phyloP scores from a whole-genome alignment of 805 yeast genomes.

The Metschnikowia lochheadii region DNA sequence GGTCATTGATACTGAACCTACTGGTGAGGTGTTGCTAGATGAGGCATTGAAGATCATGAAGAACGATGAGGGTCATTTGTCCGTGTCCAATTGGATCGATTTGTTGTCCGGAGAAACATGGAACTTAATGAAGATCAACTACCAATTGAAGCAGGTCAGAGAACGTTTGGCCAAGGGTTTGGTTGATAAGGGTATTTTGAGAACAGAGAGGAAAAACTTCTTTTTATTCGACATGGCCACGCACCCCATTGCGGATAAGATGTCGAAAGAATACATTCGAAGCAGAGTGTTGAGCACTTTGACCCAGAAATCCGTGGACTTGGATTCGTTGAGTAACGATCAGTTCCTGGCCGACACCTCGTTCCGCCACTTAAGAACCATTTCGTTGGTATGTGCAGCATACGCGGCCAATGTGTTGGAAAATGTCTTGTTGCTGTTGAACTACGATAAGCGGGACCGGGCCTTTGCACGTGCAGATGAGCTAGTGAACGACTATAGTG shows the following conservation, averaged over 20 bases:
- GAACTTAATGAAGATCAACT: slow-evolving; percentile 90
- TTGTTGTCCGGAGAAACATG: slow-evolving; percentile 93
- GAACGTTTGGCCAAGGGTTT: slow-evolving; percentile 94
- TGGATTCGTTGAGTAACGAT: slow-evolving; percentile 37
- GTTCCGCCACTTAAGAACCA: slow-evolving; percentile 68
- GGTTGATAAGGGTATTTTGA: slow-evolving; percentile 92
- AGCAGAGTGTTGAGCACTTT: slow-evolving; percentile 67
- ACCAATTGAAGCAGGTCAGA: slow-evolving; percentile 95
- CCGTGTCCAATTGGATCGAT: slow-evolving; percentile 91
- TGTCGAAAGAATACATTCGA: slow-evolving; percentile 77
- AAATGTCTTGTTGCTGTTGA: slow-evolving; percentile 70
- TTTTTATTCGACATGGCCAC: slow-evolving; percentile 97
- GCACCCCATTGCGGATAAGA: slow-evolving; percentile 87
- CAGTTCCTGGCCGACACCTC: slow-evolving; percentile 68
- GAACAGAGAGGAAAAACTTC: slow-evolving; percentile 94
- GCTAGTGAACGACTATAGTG: slow-evolving; percentile 72
- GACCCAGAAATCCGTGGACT: slow-evolving; percentile 63
- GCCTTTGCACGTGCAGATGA: slow-evolving; percentile 96
- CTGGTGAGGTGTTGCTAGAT: slow-evolving; percentile 93
- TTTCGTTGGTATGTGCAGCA: slow-evolving; percentile 80
- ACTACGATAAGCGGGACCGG: slow-evolving; percentile 84
- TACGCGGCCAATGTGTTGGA: slow-evolving; percentile 96
- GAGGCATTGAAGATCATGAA: slow-evolving; percentile 91
- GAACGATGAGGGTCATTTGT: slow-evolving; percentile 68
- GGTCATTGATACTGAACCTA: slow-evolving; percentile 77